These are phyloP conservation scores for Diatrype stigma DNA, from an alignment of 2,329 filamentous ascomycete genomes.

Conservation along the genomic window DNA sequence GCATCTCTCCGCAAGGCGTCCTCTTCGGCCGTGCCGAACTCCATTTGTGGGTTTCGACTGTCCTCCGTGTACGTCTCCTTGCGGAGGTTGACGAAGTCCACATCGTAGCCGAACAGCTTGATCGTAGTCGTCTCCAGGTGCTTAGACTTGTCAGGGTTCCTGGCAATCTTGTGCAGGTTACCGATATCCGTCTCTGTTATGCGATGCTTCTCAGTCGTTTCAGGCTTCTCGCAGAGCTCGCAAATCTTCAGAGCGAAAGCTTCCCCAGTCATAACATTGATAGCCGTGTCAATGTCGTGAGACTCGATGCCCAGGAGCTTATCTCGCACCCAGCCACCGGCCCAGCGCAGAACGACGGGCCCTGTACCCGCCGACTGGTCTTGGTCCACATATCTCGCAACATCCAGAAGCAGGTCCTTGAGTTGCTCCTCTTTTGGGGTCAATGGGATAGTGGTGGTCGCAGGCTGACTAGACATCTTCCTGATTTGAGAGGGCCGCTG, in stretches of 20 bases:
- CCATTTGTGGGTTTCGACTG: slow-evolving; percentile 85
- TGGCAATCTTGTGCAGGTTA: slow-evolving; percentile 80
- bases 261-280: slow-evolving; percentile 80
- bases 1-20: slow-evolving; percentile 88
- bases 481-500: slow-evolving; percentile 18
- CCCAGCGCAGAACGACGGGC: slow-evolving; percentile 67
- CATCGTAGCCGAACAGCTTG: slow-evolving; percentile 77
- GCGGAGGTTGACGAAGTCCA: slow-evolving; percentile 91
- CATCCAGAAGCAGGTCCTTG: slow-evolving; percentile 73
- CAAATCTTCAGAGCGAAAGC: slow-evolving; percentile 67
- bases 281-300: slow-evolving; percentile 80
- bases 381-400: slow-evolving; percentile 65
- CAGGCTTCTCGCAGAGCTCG: slow-evolving; percentile 60
- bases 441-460: slow-evolving; percentile 44
- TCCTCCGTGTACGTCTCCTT: slow-evolving; percentile 89
- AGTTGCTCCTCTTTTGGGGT: slow-evolving; percentile 69
- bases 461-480: slow-evolving; percentile 25
- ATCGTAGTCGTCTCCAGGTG: slow-evolving; percentile 90
- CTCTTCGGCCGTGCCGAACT: slow-evolving; percentile 88
- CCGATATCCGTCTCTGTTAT: slow-evolving; percentile 59
- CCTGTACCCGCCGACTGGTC: slow-evolving; percentile 43
- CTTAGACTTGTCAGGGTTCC: slow-evolving; percentile 95
- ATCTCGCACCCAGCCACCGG: slow-evolving; percentile 84
- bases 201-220: slow-evolving; percentile 58
- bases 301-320: slow-evolving; percentile 69